A percentile compares a stretch with the other conserved stretches of the same genome.
phyloP scores from a whole-genome alignment of 2,329 filamentous ascomycete species.

The Alternaria ventricosa region DNA sequence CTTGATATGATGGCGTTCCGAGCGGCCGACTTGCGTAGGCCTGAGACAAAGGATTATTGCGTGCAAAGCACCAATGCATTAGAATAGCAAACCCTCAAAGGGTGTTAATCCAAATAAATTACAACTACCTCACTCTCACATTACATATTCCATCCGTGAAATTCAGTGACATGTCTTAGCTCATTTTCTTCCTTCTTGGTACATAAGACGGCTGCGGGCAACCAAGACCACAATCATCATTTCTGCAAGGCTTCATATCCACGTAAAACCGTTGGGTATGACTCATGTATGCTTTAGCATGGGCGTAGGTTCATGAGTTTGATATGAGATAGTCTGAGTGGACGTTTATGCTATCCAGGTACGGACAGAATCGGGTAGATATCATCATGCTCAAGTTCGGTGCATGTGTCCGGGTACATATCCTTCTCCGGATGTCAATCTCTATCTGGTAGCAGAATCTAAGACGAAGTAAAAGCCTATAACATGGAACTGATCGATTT shows the following conservation, averaged over 20 bases:
- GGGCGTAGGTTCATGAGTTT: neutral
- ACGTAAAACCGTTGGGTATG: neutral
- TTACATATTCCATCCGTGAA: rapidly evolving
- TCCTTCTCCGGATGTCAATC: neutral
- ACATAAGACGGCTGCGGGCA: neutral
- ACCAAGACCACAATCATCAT: neutral
- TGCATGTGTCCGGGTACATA: neutral
- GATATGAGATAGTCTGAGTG: neutral
- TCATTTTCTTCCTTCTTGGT: neutral
- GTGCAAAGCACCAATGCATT: neutral
- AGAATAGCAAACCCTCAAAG: neutral
- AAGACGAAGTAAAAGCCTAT: neutral
- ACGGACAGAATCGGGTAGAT: neutral
- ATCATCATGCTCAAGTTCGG: neutral
- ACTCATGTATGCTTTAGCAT: neutral
- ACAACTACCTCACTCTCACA: neutral
- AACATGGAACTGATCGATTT: neutral
- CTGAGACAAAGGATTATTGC: neutral
- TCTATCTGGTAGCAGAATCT: neutral
- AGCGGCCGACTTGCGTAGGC: neutral
- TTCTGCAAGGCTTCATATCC: neutral
- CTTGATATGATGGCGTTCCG: conserved; percentile 1
- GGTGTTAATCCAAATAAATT: neutral
- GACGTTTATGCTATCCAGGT: neutral
- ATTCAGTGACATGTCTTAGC: neutral